Percentiles rank a stretch among this genome's conserved stretches.
These are phyloP conservation scores for Trichoderma reesei DNA, from an alignment of 495 filamentous ascomycete genomes.

Conservation along the genomic window DNA sequence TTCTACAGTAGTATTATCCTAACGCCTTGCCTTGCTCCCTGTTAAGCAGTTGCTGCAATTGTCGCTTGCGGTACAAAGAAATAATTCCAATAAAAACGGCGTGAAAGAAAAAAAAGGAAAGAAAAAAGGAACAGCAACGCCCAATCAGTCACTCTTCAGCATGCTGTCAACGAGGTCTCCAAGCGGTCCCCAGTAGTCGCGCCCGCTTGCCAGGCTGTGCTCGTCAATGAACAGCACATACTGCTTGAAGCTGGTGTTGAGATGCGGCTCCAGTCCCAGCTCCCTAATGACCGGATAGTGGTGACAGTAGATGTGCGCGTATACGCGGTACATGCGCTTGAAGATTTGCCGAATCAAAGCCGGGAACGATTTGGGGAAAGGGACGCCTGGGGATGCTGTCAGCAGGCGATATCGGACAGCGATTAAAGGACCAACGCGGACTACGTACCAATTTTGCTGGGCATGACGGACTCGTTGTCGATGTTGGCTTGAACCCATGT, in stretches of 20 bases:
- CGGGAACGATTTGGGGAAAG: slow-evolving; percentile 90
- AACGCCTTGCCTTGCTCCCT: slow-evolving; percentile 4
- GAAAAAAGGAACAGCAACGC: neutral
- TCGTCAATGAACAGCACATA: slow-evolving; percentile 96
- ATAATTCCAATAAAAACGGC: neutral
- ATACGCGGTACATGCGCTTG: slow-evolving; percentile 96
- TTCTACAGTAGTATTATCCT: slow-evolving; percentile 4
- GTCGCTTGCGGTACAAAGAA: neutral
- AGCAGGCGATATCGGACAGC: neutral
- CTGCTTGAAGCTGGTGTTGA: slow-evolving; percentile 99
- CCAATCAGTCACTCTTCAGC: slow-evolving; percentile 72
- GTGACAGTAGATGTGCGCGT: slow-evolving; percentile 99
- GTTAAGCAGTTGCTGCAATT: slow-evolving; percentile 1
- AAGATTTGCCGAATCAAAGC: slow-evolving; percentile 84
- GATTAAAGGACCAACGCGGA: neutral
- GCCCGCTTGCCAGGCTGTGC: slow-evolving; percentile 76
- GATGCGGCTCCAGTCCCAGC: slow-evolving; percentile 88
- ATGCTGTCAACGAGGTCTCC: slow-evolving; percentile 96
- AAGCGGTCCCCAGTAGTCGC: slow-evolving; percentile 96
- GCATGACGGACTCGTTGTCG: slow-evolving; percentile 91
- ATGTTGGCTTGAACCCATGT: slow-evolving; percentile 91
- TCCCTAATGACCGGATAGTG: slow-evolving; percentile 96
- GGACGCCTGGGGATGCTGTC: slow-evolving; percentile 52
- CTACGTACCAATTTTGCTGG: slow-evolving; percentile 70
- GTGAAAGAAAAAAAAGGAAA: neutral